Evolutionary conservation across 2,329 filamentous ascomycete species (phyloP), one percentile per base, ranked within the genome.

Genomic region (Penicillium sp.): DNA sequence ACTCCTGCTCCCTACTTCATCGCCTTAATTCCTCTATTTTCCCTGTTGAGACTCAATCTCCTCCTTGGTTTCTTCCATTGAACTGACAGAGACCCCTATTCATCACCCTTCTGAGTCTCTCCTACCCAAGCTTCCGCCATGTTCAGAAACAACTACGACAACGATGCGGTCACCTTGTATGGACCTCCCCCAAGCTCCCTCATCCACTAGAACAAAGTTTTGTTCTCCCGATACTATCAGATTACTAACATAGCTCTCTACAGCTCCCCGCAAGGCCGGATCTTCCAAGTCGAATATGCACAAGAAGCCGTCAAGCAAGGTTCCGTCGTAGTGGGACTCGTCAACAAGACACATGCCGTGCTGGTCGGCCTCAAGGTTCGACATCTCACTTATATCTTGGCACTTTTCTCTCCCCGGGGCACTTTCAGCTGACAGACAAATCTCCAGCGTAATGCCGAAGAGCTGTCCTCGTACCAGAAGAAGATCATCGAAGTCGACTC

Each of bases 131-230:
- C n/a, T 43, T 43, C 57, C 53, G 56, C 59, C 79, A 97, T 98
- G 93, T 98, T 98, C 77, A 83, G 93, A 75, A 98, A 98, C 80
- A 97, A 97, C 75, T 98, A 98, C 80, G 93, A 98, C 78, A 98
- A 98, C 83, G 93, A 98, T 75, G 95, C 91, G 57, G 90, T 97
- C 75, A 98, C 93, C 75, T 98, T 97, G 89, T 95, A 80, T 59
- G 64, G 57, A n/a, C n/a, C n/a, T 74, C 67, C 52, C 52, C 57
- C 53, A 50, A 52, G 42, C 34, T 46, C 35, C 45, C 46, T 42
- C 28, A 54, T 48, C 53, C 48, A 49, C 40, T 43, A 56, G 43
- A 35, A n/a, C n/a, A n/a, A n/a, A n/a, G n/a, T n/a, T n/a, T n/a
- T n/a, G n/a, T n/a, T n/a, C n/a, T n/a, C n/a, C n/a, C n/a, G n/a